These are phyloP conservation scores for Thalassiosira delicatula DNA, from an alignment of 352 stramenopile genomes.

Conservation along the genomic window DNA sequence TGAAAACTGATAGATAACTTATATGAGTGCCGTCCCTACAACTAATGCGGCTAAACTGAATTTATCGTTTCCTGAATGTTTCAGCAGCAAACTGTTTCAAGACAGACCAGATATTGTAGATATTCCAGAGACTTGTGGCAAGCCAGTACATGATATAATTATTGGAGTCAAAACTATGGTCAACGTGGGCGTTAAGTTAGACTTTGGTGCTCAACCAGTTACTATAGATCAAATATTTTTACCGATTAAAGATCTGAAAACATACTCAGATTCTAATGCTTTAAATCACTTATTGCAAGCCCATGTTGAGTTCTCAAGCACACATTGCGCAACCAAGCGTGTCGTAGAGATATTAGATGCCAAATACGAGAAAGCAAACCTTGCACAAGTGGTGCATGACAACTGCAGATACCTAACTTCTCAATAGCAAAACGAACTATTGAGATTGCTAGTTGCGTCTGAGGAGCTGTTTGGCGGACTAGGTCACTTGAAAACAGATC, in stretches of 20 bases:
- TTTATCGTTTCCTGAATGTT: background rate
- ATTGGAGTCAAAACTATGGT: background rate
- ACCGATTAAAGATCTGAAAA: background rate
- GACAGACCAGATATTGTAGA: background rate
- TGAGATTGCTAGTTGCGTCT: background rate
- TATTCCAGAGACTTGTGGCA: background rate
- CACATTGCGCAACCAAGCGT: background rate
- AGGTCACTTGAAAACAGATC: background rate
- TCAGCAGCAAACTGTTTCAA: conserved; percentile 1
- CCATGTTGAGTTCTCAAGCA: background rate
- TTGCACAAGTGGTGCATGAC: background rate
- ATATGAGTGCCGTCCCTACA: no score
- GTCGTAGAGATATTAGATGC: background rate
- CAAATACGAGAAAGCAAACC: background rate
- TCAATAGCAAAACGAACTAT: background rate
- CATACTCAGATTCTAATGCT: background rate
- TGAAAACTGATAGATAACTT: no score
- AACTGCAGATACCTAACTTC: background rate
- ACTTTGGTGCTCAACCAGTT: background rate
- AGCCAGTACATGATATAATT: background rate
- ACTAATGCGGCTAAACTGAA: background rate
- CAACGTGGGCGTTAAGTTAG: background rate
- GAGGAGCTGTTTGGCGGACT: background rate
- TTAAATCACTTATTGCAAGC: background rate
- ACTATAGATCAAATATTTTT: background rate